Base-by-base conservation (phyloP, 2,329 filamentous ascomycete genomes). In the Alternaria conjuncta region DNA sequence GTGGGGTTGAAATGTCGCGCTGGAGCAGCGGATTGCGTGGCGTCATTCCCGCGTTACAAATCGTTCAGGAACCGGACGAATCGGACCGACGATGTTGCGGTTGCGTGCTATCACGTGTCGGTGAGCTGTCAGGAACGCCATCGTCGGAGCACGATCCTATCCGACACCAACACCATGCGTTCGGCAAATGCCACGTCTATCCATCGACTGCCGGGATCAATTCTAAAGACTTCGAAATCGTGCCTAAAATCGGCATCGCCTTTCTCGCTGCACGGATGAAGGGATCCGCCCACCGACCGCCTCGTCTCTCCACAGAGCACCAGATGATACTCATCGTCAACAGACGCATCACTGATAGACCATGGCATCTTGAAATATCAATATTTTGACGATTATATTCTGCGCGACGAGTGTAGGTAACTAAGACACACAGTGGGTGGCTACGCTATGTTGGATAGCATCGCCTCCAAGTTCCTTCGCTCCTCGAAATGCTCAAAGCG, bases 81-180 rank as follows among this genome's bases (percentile, higher is more conserved):
- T 60, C 61, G 61, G 61, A 36, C 56, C 61, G 61, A 60, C 30
- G 18, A 56, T 56, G 13, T 18, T 56, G 43, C 54, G 13, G 18
- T 41, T 41, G 36, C 36, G 36, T 41, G 36, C 36, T 41, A 41
- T 18, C 36, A 41, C 36, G 36, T 41, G 36, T 10, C 36, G 36
- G n/a, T 5, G 36, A 41, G 36, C 36, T 41, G 15, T 41, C 9
- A 41, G 15, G 36, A 41, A 41, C 36, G 36, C 36, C n/a, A 18
- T 41, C 9, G n/a, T 11, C 36, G 4, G n/a, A 18, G 9, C 36
- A 41, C 36, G n/a, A 41, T 41, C n/a, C n/a, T 3, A 41, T 41
- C 15, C 15, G 36, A 41, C 15, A 41, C 7, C 15, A 36, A 36
- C 32, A 36, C 15, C 36, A 41, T 0, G 36, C n/a, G 36, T 41